These are phyloP conservation scores for Craspedostauros australis DNA, from an alignment of 108 stramenopile species.

Conservation along the genomic window DNA sequence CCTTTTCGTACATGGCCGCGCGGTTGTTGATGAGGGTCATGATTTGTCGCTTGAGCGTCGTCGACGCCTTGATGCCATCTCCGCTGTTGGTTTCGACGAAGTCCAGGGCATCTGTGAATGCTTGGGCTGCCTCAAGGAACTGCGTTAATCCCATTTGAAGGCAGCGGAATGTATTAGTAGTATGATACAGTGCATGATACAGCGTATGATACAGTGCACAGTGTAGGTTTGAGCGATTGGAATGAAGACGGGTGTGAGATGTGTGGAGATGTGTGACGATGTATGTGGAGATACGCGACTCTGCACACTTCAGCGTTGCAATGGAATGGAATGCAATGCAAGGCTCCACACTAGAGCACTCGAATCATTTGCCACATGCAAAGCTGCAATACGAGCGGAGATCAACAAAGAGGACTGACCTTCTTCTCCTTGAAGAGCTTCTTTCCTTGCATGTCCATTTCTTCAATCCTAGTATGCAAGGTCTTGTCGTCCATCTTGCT, in stretches of 20 bases:
- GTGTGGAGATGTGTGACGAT: no score
- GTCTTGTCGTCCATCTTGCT: conserved; percentile 25
- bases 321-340: no score
- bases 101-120: conserved; percentile 75
- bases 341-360: no score
- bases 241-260: no score
- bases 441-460: conserved; percentile 80
- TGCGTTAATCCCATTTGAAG: no score
- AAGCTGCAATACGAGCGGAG: background rate
- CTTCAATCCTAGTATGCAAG: conserved; percentile 70
- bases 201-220: no score
- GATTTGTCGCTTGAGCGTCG: conserved; percentile 52
- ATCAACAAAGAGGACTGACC: conserved; percentile 12
- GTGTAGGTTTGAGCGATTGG: no score
- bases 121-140: conserved; percentile 73
- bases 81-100: conserved; percentile 41
- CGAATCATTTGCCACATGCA: background rate
- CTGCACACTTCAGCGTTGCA: no score
- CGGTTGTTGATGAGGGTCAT: conserved; percentile 85
- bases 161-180: no score
- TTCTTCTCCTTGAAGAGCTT: conserved; percentile 74
- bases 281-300: no score
- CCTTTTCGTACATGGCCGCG: conserved; percentile 93
- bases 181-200: no score
- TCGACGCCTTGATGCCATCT: background rate